Percentiles rank a stretch among this genome's conserved stretches.
Conservation (phyloP, 2,329 filamentous ascomycete species). For the Ceratocystis eucalypticola region DNA sequence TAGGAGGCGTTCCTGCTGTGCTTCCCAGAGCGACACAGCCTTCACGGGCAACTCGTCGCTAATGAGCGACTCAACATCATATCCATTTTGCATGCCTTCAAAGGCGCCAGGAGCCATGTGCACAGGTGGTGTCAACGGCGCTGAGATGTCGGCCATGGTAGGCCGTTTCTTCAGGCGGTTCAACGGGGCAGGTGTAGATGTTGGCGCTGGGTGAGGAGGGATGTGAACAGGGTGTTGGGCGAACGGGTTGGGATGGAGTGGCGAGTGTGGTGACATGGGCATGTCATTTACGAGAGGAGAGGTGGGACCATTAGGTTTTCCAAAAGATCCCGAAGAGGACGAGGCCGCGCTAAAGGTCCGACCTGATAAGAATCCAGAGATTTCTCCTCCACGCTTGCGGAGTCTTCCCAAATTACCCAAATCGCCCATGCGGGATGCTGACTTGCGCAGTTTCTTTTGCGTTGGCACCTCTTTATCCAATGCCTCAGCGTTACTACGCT, state of each 20-base stretch:
- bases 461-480: constrained; percentile 26
- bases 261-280: constrained; percentile 15
- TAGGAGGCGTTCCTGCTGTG: constrained; percentile 6
- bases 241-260: constrained; percentile 15
- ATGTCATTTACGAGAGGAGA: constrained; percentile 8
- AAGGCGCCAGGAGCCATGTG: constrained; percentile 16
- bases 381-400: constrained; percentile 23
- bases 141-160: constrained; percentile 20
- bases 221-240: constrained; percentile 12
- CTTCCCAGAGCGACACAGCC: constrained; percentile 13
- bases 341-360: constrained; percentile 21
- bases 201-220: constrained; percentile 5
- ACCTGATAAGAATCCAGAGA: constrained; percentile 18
- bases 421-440: constrained; percentile 32
- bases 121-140: constrained; percentile 14
- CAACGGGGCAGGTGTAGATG: constrained; percentile 9
- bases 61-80: constrained; percentile 6
- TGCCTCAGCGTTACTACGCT: constrained; percentile 32
- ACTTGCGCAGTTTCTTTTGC: constrained; percentile 41
- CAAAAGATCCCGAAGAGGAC: constrained; percentile 22
- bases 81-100: constrained; percentile 17
- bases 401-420: constrained; percentile 28
- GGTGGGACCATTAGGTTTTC: constrained; percentile 20
- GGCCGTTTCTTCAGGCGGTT: constrained; percentile 18
- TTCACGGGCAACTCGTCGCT: constrained; percentile 9